Evolutionary conservation across 2,329 filamentous ascomycete species (phyloP), one percentile per base, ranked within the genome.

Genomic region (Exophiala viscosa): DNA sequence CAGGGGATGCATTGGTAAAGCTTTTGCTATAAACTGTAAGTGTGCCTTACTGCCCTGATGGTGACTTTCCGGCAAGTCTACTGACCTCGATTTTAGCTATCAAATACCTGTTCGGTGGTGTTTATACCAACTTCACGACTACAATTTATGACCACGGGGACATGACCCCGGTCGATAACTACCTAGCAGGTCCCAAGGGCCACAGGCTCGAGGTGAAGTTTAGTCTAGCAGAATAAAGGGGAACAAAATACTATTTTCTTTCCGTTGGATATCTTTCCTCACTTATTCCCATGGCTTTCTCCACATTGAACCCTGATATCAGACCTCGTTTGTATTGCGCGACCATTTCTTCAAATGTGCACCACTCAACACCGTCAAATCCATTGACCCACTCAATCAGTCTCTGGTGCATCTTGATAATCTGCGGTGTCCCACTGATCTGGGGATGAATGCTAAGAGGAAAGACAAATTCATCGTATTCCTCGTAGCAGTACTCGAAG

Each of bases 391-490:
- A 76, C 60, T 88, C 84, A 55, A 88, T 88, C 32, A 85, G 76
- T 45, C 83, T 77, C 68, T 89, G 84, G 58, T 88, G 84, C 85
- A 89, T 88, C 6, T 88, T 70, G 32, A 90, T 62, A 0, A 83
- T 86, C 68, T 90, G 86, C 1, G 86, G 86, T 17, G 85, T 76
- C 0, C 87, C 87, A 67, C 63, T 11, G 5, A 76, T 72, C 52
- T 77, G 71, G 14, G 74, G 74, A 62, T 76, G 73, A 28, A 75
- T 71, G 18, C 64, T 69, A 20, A 76, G 72, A 1, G 72, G 73
- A 54, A 76, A 76, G 5, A 76, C 63, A 48, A 76, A 76, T 6
- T 65, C 66, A 9, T 74, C 72, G 52, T 73, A 71, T 61, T 74
- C 72, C 18, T 69, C 56, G 54, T 76, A 76, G 38, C 67, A 64